Conservation (phyloP, 495 filamentous ascomycete genomes). For the Trichocladium uniseriatum region DNA sequence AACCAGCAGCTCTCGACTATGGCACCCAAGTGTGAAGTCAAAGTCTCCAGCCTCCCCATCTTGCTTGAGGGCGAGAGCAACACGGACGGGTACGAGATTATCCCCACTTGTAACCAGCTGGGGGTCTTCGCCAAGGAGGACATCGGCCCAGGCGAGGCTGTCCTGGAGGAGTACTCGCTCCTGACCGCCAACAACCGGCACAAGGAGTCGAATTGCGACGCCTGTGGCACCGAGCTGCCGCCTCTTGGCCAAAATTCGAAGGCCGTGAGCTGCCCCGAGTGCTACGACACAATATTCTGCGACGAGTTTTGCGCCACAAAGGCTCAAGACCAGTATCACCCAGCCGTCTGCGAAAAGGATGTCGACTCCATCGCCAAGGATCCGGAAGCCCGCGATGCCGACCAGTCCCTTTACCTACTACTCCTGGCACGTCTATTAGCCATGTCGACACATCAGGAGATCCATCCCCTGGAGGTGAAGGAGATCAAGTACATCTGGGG, state of each 20-base stretch:
- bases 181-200: slow-evolving; percentile 75
- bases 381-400: slow-evolving; percentile 58
- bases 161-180: slow-evolving; percentile 69
- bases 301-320: slow-evolving; percentile 57
- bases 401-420: slow-evolving; percentile 69
- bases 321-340: slow-evolving; percentile 73
- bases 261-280: slow-evolving; percentile 59
- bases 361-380: slow-evolving; percentile 75
- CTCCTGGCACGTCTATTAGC: slow-evolving; percentile 72
- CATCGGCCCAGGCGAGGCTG: slow-evolving; percentile 64
- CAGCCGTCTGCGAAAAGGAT: slow-evolving; percentile 75
- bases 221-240: slow-evolving; percentile 71
- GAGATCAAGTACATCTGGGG: slow-evolving; percentile 95
- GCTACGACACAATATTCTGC: slow-evolving; percentile 83
- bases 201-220: slow-evolving; percentile 74
- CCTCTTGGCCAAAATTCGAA: slow-evolving; percentile 37
- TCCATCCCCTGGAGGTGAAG: slow-evolving; percentile 72
- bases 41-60: slow-evolving; percentile 60
- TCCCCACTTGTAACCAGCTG: slow-evolving; percentile 60
- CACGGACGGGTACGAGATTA: slow-evolving; percentile 35
- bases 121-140: slow-evolving; percentile 82
- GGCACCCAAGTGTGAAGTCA: slow-evolving; percentile 63
- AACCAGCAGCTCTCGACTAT: slow-evolving; percentile 55
- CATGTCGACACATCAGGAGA: slow-evolving; percentile 71
- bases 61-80: slow-evolving; percentile 43